phyloP scores from a whole-genome alignment of 78 protist genomes.

The Dictyostelium capitatum region DNA sequence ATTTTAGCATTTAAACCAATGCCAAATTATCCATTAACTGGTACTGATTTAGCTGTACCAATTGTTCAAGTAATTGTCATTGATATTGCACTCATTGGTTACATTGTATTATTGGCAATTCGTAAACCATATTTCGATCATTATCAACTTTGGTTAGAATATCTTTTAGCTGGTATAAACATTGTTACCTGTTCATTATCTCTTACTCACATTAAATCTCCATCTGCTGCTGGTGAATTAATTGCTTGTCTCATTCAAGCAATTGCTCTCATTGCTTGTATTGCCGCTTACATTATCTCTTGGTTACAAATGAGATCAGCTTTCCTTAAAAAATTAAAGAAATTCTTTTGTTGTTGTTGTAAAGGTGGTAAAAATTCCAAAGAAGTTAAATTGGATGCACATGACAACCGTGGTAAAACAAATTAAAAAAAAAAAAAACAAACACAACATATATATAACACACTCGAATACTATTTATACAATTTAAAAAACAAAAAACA shows the following conservation, averaged over 20 bases:
- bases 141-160: slow-evolving; percentile 74
- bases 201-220: slow-evolving; percentile 63
- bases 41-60: slow-evolving; percentile 65
- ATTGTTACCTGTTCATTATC: slow-evolving; percentile 38
- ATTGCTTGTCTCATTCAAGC: slow-evolving; percentile 70
- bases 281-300: slow-evolving; percentile 53
- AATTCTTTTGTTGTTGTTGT: neutral
- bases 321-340: slow-evolving; percentile 28
- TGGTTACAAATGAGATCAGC: slow-evolving; percentile 72
- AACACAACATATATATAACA: too few relatives aligned
- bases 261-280: slow-evolving; percentile 47
- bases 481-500: too few relatives aligned
- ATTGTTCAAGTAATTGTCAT: slow-evolving; percentile 58
- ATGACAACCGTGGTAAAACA: too few relatives aligned
- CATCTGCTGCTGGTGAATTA: slow-evolving; percentile 73
- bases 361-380: neutral
- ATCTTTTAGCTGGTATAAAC: slow-evolving; percentile 46
- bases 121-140: slow-evolving; percentile 81
- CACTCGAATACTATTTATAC: too few relatives aligned
- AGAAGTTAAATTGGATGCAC: too few relatives aligned
- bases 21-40: slow-evolving; percentile 36
- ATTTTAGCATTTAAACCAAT: slow-evolving; percentile 54
- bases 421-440: too few relatives aligned
- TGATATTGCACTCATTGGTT: slow-evolving; percentile 9
- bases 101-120: slow-evolving; percentile 6